These are phyloP conservation scores for Phytophthora megakarya DNA, from an alignment of 352 stramenopile genomes.

Conservation along the genomic window DNA sequence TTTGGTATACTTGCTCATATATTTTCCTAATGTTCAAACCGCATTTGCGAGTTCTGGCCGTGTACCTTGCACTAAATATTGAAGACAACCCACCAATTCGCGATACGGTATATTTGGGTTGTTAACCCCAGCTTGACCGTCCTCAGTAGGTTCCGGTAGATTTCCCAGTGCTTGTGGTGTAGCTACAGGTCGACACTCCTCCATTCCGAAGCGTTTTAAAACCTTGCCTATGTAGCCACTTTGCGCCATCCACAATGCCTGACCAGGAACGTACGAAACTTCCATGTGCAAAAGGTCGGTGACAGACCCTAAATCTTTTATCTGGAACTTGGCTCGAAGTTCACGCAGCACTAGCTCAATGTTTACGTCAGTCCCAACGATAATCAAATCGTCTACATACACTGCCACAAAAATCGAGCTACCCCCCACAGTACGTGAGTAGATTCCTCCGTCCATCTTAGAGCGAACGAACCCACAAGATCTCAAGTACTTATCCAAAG, in stretches of 20 bases:
- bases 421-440: constrained; percentile 3
- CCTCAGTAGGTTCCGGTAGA: background rate
- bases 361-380: background rate
- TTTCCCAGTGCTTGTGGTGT: constrained; percentile 11
- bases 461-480: background rate
- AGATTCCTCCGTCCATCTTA: constrained; percentile 14
- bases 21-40: constrained; percentile 8
- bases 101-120: constrained; percentile 5
- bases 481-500: constrained; percentile 5
- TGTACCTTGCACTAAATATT: constrained; percentile 12
- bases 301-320: constrained; percentile 13
- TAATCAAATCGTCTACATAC: constrained; percentile 12
- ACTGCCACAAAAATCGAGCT: constrained; percentile 10
- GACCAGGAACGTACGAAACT: background rate
- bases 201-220: constrained; percentile 11
- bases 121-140: constrained; percentile 7
- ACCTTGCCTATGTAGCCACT: constrained; percentile 10
- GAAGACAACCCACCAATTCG: constrained; percentile 1
- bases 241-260: constrained; percentile 11
- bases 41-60: constrained; percentile 7
- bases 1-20: constrained; percentile 11
- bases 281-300: constrained; percentile 10
- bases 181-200: background rate
- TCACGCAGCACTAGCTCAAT: constrained; percentile 5
- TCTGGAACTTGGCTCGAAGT: constrained; percentile 3